These are phyloP conservation scores for Neoarthrinium moseri DNA, from an alignment of 2,329 filamentous ascomycete genomes.

Conservation along the genomic window DNA sequence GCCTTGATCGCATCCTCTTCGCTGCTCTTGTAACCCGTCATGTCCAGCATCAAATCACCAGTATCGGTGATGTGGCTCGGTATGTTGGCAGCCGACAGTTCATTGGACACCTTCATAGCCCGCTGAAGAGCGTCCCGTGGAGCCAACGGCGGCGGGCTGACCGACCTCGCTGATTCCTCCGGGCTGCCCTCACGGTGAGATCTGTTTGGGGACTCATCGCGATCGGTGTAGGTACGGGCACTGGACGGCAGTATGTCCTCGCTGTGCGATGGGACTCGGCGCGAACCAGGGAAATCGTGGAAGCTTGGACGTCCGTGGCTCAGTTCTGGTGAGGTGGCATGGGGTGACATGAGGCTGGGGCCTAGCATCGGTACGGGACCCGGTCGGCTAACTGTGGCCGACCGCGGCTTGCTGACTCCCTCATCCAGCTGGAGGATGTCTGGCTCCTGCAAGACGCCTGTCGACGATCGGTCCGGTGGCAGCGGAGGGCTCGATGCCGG, in stretches of 20 bases:
- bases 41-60: slow-evolving; percentile 95
- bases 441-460: slow-evolving; percentile 60
- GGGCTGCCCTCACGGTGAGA: slow-evolving; percentile 36
- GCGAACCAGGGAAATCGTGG: slow-evolving; percentile 48
- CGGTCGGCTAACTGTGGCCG: slow-evolving; percentile 18
- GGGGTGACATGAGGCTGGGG: slow-evolving; percentile 45
- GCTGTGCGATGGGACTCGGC: slow-evolving; percentile 45
- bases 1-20: slow-evolving; percentile 90
- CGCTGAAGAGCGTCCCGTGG: slow-evolving; percentile 76
- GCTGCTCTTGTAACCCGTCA: slow-evolving; percentile 93
- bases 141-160: slow-evolving; percentile 74
- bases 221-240: slow-evolving; percentile 32
- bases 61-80: slow-evolving; percentile 88
- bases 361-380: slow-evolving; percentile 9
- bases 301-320: slow-evolving; percentile 43
- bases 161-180: slow-evolving; percentile 55
- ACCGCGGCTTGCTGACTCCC: slow-evolving; percentile 33
- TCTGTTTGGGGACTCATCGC: slow-evolving; percentile 32
- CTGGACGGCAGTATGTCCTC: slow-evolving; percentile 53
- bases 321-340: slow-evolving; percentile 52
- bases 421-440: slow-evolving; percentile 67
- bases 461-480: slow-evolving; percentile 39
- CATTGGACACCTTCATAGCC: slow-evolving; percentile 81
- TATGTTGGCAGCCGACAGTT: slow-evolving; percentile 87
- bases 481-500: slow-evolving; percentile 83